Percentiles rank a stretch among this genome's conserved stretches.
Evolutionary conservation across 495 filamentous ascomycete species (phyloP).

Genomic region (Tuber melanosporum): DNA sequence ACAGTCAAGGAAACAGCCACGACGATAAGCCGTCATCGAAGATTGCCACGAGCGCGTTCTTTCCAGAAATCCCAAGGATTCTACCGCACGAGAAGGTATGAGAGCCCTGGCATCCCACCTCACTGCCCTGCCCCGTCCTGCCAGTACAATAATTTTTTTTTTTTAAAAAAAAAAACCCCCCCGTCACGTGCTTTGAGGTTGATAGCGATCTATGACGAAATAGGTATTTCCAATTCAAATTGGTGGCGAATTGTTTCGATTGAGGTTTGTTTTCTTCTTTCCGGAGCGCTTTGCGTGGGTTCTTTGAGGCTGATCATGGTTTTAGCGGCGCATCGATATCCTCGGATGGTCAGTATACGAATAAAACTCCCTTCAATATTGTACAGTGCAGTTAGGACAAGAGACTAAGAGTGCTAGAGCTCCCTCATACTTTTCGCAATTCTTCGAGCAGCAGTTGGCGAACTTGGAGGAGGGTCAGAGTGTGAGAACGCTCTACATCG

Average conservation of each 20-base stretch:
- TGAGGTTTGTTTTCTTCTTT: conserved; percentile 47
- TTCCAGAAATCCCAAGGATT: conserved; percentile 52
- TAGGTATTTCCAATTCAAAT: conserved; percentile 90
- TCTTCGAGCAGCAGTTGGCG: conserved; percentile 75
- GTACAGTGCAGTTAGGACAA: conserved; percentile 27
- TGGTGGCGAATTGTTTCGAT: conserved; percentile 79
- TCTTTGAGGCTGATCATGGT: conserved; percentile 12
- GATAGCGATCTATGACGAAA: background rate
- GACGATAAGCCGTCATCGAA: conserved; percentile 26
- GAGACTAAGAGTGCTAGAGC: conserved; percentile 60
- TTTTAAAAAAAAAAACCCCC: background rate
- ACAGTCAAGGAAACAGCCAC: conserved; percentile 29
- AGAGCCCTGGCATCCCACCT: background rate
- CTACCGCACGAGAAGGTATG: conserved; percentile 55
- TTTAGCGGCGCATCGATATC: conserved; percentile 78
- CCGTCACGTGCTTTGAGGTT: background rate
- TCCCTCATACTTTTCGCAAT: conserved; percentile 94
- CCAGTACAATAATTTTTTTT: background rate
- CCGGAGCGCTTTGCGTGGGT: background rate
- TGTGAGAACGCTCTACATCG: conserved; percentile 77
- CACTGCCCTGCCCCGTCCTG: background rate
- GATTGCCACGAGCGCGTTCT: conserved; percentile 28
- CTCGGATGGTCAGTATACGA: conserved; percentile 73
- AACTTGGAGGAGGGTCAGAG: conserved; percentile 43
- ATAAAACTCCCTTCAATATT: conserved; percentile 12